Evolutionary conservation across 169 alveolate genomes (phyloP), one percentile per base, ranked within the genome.

Genomic region (Plasmodium relictum): DNA sequence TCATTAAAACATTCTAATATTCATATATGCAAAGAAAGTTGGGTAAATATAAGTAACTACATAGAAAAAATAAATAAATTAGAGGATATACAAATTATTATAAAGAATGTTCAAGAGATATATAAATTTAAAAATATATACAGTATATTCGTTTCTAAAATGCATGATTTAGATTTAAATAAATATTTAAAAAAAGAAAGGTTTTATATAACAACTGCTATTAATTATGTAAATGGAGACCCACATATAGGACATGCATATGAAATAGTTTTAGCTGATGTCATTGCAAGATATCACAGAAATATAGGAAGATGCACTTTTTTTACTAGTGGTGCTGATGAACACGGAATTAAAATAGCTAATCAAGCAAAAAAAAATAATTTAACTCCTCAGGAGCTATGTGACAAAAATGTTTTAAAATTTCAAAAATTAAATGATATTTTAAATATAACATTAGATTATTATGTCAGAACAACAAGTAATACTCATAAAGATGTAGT

Each of bases 171-270:
- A 18, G 71, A 86, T 86, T 39, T 86, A 7, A 71, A 86, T 63
- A 37, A 31, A 18, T 26, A 86, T 86, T 20, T 86, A 52, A 86
- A 86, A 26, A 44, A 86, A 22, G 93, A 90, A 10, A 90, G 58
- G 59, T 96, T 58, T 71, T 97, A 97, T 91, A 62, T 96, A 18
- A 96, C 99, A 0, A 96, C 98, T 6, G 99, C 99, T n/a, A 97
- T 97, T 74, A 95, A 95, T 74, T 97, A 97, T 87, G 95, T 97
- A 8, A 97, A 97, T 87, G 99, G 99, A 7, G 95, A 93, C 24
- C 99, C 99, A 2, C 99, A 97, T 88, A 95, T 97, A 69, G 99
- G 99, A 0, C 99, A 97, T 89, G 98, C 96, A 44, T 93, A 94
- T 73, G 97, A 93, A 85, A 89, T 93, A 42, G 94, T 93, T 12